phyloP scores from a whole-genome alignment of 1,284 basidiomycete species.

The Papiliotrema nemorosa region DNA sequence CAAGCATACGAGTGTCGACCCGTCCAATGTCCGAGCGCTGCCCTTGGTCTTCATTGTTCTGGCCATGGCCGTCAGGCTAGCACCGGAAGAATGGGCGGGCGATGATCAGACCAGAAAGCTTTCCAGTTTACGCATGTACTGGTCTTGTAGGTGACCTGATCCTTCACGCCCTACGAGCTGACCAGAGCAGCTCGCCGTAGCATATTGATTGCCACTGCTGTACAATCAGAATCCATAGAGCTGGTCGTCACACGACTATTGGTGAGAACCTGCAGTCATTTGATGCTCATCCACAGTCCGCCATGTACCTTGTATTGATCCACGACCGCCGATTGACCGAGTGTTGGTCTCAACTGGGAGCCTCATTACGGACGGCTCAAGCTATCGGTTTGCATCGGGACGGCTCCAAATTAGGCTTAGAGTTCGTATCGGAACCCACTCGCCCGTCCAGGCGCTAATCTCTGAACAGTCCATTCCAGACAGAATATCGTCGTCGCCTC shows the following conservation, averaged over 20 bases:
- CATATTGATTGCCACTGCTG: conserved; percentile 79
- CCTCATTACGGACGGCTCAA: conserved; percentile 87
- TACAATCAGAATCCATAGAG: conserved; percentile 84
- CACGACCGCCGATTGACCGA: conserved; percentile 56
- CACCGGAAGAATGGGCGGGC: conserved; percentile 77
- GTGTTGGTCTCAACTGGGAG: conserved; percentile 92
- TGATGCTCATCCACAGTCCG: conserved; percentile 58
- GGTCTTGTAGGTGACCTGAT: conserved; percentile 70
- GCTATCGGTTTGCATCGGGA: conserved; percentile 90
- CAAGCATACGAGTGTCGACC: conserved; percentile 69
- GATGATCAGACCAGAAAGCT: conserved; percentile 69
- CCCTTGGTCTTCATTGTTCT: conserved; percentile 88
- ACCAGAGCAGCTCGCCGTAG: conserved; percentile 66
- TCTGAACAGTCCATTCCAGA: conserved; percentile 60
- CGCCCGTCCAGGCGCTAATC: neutral
- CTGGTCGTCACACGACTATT: conserved; percentile 81
- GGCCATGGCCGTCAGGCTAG: conserved; percentile 80
- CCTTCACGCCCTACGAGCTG: neutral
- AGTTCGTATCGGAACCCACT: too few species aligned
- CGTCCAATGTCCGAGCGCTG: conserved; percentile 79
- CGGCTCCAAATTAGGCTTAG: conserved; percentile 65
- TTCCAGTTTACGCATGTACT: conserved; percentile 82
- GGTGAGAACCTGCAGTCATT: conserved; percentile 52
- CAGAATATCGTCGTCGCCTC: conserved; percentile 84
- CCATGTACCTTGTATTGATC: conserved; percentile 79